Evolutionary conservation across 1,284 basidiomycete species (phyloP).

Genomic region (Rhizopogon parksii): DNA sequence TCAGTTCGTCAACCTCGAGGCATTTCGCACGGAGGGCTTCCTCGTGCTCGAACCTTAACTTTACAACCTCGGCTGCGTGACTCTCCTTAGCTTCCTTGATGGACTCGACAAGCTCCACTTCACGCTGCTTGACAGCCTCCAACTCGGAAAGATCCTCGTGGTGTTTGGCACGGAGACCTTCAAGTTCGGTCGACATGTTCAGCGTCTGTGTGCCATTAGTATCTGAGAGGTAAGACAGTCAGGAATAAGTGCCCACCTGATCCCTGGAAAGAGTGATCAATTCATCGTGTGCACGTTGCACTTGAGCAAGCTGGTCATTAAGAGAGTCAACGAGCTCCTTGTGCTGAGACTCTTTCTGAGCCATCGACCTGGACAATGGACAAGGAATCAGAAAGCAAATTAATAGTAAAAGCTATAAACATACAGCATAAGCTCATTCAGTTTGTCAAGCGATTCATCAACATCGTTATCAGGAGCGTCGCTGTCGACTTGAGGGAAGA

Average conservation of each 20-base stretch:
- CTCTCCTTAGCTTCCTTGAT: slow-evolving; percentile 44
- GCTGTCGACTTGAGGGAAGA: slow-evolving; percentile 20
- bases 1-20: slow-evolving; percentile 43
- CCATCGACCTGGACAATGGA: slow-evolving; percentile 68
- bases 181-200: slow-evolving; percentile 83
- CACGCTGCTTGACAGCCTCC: slow-evolving; percentile 50
- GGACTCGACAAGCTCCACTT: slow-evolving; percentile 45
- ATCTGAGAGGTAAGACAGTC: not conserved
- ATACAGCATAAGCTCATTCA: slow-evolving; percentile 85
- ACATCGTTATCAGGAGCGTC: slow-evolving; percentile 37
- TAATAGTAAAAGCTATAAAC: slow-evolving; percentile 20
- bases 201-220: slow-evolving; percentile 42
- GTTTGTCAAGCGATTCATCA: slow-evolving; percentile 63
- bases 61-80: slow-evolving; percentile 42
- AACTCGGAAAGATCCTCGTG: slow-evolving; percentile 43
- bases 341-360: slow-evolving; percentile 86
- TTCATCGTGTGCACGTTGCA: slow-evolving; percentile 74
- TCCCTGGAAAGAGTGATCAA: slow-evolving; percentile 72
- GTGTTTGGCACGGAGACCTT: slow-evolving; percentile 62
- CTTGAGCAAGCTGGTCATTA: slow-evolving; percentile 56
- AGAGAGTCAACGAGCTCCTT: slow-evolving; percentile 70
- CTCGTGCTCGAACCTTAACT: slow-evolving; percentile 50
- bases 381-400: slow-evolving; percentile 8
- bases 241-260: slow-evolving; percentile 45
- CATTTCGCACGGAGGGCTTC: slow-evolving; percentile 45